A percentile compares a stretch with the other conserved stretches of the same genome.
phyloP scores from a whole-genome alignment of 495 filamentous ascomycete genomes.

The Patellaria atrata region DNA sequence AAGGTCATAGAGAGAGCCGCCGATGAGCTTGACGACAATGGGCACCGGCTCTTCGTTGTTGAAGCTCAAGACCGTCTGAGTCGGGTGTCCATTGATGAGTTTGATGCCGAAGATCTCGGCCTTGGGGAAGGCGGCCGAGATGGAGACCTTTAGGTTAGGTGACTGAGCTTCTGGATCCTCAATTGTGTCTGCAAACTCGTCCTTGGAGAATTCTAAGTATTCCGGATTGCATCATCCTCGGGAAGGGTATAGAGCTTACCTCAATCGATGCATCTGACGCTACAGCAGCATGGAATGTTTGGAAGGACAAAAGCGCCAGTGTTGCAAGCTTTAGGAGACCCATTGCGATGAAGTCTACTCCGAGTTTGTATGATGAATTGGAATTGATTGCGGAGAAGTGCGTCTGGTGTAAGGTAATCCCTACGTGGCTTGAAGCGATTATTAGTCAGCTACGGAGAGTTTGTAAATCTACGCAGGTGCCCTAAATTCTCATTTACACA shows the following conservation, averaged over 20 bases:
- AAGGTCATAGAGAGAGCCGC: slow-evolving; percentile 50
- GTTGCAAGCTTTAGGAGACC: slow-evolving; percentile 57
- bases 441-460: too few species aligned
- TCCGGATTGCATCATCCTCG: slow-evolving; percentile 5
- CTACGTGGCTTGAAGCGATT: too few species aligned
- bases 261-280: too few species aligned
- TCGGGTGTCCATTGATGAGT: slow-evolving; percentile 85
- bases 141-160: slow-evolving; percentile 54
- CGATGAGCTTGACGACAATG: slow-evolving; percentile 61
- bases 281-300: slow-evolving; percentile 48
- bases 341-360: too few species aligned
- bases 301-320: slow-evolving; percentile 55
- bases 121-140: slow-evolving; percentile 68
- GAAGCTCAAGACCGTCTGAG: slow-evolving; percentile 64
- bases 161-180: slow-evolving; percentile 20
- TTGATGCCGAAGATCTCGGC: slow-evolving; percentile 91
- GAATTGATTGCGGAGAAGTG: too few species aligned
- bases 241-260: slow-evolving; percentile 22
- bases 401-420: too few species aligned
- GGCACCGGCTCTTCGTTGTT: slow-evolving; percentile 70
- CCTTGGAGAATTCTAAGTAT: slow-evolving; percentile 18
- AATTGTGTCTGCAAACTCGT: slow-evolving; percentile 31
- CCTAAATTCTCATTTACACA: too few species aligned
- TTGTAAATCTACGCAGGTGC: too few species aligned
- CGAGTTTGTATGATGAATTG: neutral